A percentile compares a stretch with the other conserved stretches of the same genome.
phyloP scores from a whole-genome alignment of 78 protist genomes.

The Dictyostelium capitatum region DNA sequence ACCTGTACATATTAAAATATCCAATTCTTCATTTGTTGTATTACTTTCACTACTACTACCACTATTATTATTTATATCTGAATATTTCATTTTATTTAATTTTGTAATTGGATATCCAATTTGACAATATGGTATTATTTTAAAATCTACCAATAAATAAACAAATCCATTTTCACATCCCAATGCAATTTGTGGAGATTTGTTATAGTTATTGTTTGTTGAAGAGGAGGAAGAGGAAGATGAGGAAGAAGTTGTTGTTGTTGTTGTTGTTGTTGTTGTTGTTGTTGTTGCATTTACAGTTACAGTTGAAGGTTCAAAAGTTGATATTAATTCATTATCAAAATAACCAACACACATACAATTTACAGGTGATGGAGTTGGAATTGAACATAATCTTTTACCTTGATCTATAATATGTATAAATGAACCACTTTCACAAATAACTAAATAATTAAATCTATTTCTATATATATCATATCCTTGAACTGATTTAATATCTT shows the following conservation, averaged over 20 bases:
- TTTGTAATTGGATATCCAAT: slow-evolving; percentile 63
- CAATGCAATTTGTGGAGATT: slow-evolving; percentile 27
- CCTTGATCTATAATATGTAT: slow-evolving; percentile 66
- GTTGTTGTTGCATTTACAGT: background rate
- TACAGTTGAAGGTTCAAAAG: background rate
- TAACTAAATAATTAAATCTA: slow-evolving; percentile 33
- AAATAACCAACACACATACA: background rate
- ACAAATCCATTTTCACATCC: slow-evolving; percentile 77
- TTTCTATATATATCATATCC: slow-evolving; percentile 1
- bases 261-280: background rate
- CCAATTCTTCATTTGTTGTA: slow-evolving; percentile 9
- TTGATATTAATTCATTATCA: background rate
- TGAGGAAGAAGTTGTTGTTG: background rate
- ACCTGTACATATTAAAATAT: slow-evolving; percentile 42
- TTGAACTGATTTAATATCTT: slow-evolving; percentile 29
- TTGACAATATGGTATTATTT: slow-evolving; percentile 35
- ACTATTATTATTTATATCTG: background rate
- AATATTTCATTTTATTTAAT: background rate
- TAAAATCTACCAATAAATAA: slow-evolving; percentile 38
- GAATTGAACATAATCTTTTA: background rate
- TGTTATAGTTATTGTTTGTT: background rate
- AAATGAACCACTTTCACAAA: slow-evolving; percentile 12
- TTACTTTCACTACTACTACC: background rate
- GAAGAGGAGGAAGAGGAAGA: background rate
- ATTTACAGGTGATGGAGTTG: slow-evolving; percentile 51